Conservation (phyloP, 371 early-diverging fungal species). For the Rhizopus sp. region DNA sequence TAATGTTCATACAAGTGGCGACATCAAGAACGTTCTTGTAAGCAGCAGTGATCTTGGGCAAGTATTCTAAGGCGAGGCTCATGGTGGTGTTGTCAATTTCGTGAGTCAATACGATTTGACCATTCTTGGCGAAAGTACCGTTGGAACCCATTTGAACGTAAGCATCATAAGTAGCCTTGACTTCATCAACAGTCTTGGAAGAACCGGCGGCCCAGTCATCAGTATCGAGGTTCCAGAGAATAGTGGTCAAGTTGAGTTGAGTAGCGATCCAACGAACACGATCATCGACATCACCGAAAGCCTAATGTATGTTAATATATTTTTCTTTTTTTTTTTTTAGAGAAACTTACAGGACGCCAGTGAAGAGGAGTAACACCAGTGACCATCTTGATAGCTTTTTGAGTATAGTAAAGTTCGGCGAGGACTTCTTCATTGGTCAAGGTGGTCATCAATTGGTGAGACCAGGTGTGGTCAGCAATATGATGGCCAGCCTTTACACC, state of each 20-base stretch:
- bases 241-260: slow-evolving; percentile 53
- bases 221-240: slow-evolving; percentile 57
- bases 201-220: slow-evolving; percentile 60
- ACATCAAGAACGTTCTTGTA: slow-evolving; percentile 54
- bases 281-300: slow-evolving; percentile 68
- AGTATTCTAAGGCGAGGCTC: slow-evolving; percentile 44
- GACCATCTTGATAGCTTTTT: slow-evolving; percentile 59
- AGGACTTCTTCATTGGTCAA: slow-evolving; percentile 70
- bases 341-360: slow-evolving; percentile 52
- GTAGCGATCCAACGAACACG: slow-evolving; percentile 66
- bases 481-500: slow-evolving; percentile 65
- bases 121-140: slow-evolving; percentile 42
- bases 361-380: slow-evolving; percentile 53
- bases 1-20: slow-evolving; percentile 57
- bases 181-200: slow-evolving; percentile 31
- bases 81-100: slow-evolving; percentile 59
- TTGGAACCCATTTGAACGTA: slow-evolving; percentile 49
- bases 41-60: slow-evolving; percentile 46
- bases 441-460: slow-evolving; percentile 66
- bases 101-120: slow-evolving; percentile 56
- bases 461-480: slow-evolving; percentile 75
- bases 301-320: slow-evolving; percentile 5
- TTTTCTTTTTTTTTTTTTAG: slow-evolving; percentile 1
- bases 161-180: slow-evolving; percentile 42
- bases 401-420: slow-evolving; percentile 74